Percentiles rank a stretch among this genome's conserved stretches.
These are phyloP conservation scores for Fonsecaea nubica DNA, from an alignment of 2,329 filamentous ascomycete genomes.

Conservation along the genomic window DNA sequence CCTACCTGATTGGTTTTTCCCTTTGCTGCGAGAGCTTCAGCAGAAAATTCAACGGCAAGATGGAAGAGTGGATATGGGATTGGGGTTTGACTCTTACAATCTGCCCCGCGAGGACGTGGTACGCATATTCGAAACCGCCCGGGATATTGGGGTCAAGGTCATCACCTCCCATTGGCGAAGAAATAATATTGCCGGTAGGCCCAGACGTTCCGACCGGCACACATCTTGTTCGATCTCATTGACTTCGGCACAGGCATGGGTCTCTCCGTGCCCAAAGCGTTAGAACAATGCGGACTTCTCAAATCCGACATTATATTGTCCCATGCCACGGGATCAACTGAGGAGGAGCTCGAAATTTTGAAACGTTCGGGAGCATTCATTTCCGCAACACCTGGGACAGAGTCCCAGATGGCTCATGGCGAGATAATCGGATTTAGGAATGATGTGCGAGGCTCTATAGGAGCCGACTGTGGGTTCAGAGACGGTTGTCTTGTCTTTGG, in stretches of 20 bases:
- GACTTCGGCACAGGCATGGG: slow-evolving; percentile 11
- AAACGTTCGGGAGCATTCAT: slow-evolving; percentile 2
- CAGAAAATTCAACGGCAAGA: not conserved
- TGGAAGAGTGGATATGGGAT: slow-evolving; percentile 7
- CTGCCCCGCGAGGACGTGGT: slow-evolving; percentile 11
- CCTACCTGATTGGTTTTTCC: slow-evolving; percentile 14
- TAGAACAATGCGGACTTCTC: slow-evolving; percentile 8
- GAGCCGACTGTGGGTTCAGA: slow-evolving; percentile 12
- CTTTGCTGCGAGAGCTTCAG: slow-evolving; percentile 7
- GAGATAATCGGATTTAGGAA: slow-evolving; percentile 8
- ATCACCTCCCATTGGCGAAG: slow-evolving; percentile 19
- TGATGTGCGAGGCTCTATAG: slow-evolving; percentile 3
- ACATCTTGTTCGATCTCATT: not conserved
- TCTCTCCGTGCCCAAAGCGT: slow-evolving; percentile 12
- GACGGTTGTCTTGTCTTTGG: not conserved
- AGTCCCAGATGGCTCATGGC: slow-evolving; percentile 20
- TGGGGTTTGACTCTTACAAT: slow-evolving; percentile 16
- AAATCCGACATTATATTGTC: slow-evolving; percentile 17
- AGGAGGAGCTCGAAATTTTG: slow-evolving; percentile 13
- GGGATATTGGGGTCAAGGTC: slow-evolving; percentile 2
- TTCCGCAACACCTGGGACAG: slow-evolving; percentile 3
- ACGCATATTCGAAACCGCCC: slow-evolving; percentile 16
- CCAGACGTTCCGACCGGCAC: not conserved
- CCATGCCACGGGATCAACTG: slow-evolving; percentile 10
- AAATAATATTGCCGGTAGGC: slow-evolving; percentile 18